A percentile compares a stretch with the other conserved stretches of the same genome.
Evolutionary conservation across 1,284 basidiomycete genomes (phyloP).

Genomic region (Cystodermella granulosa): DNA sequence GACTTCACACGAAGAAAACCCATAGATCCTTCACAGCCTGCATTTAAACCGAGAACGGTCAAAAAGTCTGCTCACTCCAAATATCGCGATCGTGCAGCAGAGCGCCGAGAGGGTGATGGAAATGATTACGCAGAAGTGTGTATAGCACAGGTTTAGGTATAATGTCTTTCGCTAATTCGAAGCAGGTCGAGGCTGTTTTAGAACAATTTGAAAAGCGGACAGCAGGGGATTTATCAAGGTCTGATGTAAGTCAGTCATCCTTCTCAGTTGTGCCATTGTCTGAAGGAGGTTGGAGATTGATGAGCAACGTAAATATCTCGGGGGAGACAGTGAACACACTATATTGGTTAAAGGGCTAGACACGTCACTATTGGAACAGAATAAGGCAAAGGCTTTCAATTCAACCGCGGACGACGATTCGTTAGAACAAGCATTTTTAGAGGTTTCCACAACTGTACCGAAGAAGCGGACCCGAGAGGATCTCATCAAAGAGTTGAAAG

Average conservation of each 20-base stretch:
- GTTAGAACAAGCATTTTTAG: conserved; percentile 68
- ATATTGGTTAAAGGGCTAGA: conserved; percentile 90
- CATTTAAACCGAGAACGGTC: conserved; percentile 73
- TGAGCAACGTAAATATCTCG: conserved; percentile 73
- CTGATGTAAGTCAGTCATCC: conserved; percentile 29
- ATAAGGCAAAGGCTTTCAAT: conserved; percentile 60
- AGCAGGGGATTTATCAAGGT: conserved; percentile 51
- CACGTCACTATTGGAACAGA: conserved; percentile 77
- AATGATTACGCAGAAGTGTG: conserved; percentile 67
- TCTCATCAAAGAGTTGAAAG: conserved; percentile 68
- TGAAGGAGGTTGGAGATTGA: conserved; percentile 69
- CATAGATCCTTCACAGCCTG: conserved; percentile 44
- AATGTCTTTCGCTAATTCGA: background rate
- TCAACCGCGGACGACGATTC: conserved; percentile 62
- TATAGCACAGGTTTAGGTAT: conserved; percentile 2
- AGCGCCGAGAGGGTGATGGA: conserved; percentile 56
- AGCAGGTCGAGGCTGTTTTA: conserved; percentile 70
- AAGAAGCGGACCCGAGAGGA: conserved; percentile 72
- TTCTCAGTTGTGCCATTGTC: no score
- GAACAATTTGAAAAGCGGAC: conserved; percentile 73
- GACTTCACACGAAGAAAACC: conserved; percentile 28
- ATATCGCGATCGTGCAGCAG: conserved; percentile 68
- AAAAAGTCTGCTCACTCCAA: conserved; percentile 51
- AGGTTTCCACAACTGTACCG: conserved; percentile 32
- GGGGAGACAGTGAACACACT: conserved; percentile 82